Evolutionary conservation across 257 asterid genomes (phyloP).

Genomic region (Ilex aquifolium): DNA sequence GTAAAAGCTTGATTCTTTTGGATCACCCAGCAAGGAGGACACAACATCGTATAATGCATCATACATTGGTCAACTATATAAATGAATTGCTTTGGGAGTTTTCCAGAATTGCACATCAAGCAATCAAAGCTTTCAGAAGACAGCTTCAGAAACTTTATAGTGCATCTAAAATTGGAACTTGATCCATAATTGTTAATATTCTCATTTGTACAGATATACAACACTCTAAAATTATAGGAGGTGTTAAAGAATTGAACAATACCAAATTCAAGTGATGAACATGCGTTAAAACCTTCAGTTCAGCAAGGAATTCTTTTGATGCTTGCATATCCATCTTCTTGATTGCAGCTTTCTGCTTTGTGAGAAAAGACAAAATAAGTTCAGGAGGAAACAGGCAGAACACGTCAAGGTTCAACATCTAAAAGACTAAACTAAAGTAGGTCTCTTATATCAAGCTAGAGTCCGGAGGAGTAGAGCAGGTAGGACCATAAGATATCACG

Average conservation of each 20-base stretch:
- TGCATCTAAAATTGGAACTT: background rate
- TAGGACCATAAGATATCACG: too few relatives aligned
- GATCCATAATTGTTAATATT: background rate
- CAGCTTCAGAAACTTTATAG: background rate
- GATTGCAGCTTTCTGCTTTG: conserved; percentile 67
- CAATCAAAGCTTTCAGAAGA: background rate
- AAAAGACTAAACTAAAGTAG: too few relatives aligned
- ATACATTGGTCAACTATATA: too few relatives aligned
- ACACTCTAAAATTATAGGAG: background rate
- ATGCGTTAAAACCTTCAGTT: conserved; percentile 69
- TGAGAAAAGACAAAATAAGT: background rate
- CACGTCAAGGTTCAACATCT: too few relatives aligned
- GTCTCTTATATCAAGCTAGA: too few relatives aligned
- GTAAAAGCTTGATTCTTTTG: too few relatives aligned
- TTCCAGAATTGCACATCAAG: too few relatives aligned
- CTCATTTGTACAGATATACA: too few relatives aligned
- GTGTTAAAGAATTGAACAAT: conserved; percentile 1
- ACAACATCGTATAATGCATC: too few relatives aligned
- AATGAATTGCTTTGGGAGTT: too few relatives aligned
- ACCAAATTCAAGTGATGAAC: conserved; percentile 96
- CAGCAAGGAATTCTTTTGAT: conserved; percentile 76
- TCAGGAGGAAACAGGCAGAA: conserved; percentile 1
- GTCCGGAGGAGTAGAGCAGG: too few relatives aligned
- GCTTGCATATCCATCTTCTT: conserved; percentile 95
- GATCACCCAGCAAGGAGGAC: too few relatives aligned